These are phyloP conservation scores for Pseudomassariella vexata DNA, from an alignment of 2,329 filamentous ascomycete genomes.

Conservation along the genomic window DNA sequence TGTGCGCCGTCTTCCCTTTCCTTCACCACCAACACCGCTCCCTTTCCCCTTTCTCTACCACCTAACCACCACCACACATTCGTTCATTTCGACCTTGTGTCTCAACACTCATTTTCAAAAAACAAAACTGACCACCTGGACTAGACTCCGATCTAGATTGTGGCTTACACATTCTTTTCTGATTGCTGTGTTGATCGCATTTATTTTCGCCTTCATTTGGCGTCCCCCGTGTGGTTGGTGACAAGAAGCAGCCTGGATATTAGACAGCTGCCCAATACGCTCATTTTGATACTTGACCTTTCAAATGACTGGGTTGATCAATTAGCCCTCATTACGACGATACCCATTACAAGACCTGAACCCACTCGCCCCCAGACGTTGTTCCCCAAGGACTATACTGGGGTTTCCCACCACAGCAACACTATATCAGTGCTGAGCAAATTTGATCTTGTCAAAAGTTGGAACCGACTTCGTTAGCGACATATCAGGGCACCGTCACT, in stretches of 20 bases:
- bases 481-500: no score
- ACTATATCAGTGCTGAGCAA: no score
- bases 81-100: constrained; percentile 15
- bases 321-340: constrained; percentile 1
- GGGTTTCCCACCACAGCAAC: no score
- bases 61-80: constrained; percentile 7
- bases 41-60: constrained; percentile 1
- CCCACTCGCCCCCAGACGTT: no score
- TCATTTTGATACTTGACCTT: no score
- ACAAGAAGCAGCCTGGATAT: no score
- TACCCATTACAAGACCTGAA: no score
- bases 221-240: constrained; percentile 4
- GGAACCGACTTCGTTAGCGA: no score
- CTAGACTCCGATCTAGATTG: constrained; percentile 15
- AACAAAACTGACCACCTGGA: constrained; percentile 10
- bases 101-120: constrained; percentile 20
- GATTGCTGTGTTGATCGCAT: constrained; percentile 24
- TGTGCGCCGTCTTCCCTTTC: not conserved
- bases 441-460: no score
- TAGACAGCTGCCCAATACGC: not conserved
- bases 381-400: no score
- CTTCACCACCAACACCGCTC: not conserved
- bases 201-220: constrained; percentile 12
- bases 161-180: constrained; percentile 18
- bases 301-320: no score